Base-by-base conservation (phyloP, 352 stramenopile species). In the Halophytophthora batemanensis region DNA sequence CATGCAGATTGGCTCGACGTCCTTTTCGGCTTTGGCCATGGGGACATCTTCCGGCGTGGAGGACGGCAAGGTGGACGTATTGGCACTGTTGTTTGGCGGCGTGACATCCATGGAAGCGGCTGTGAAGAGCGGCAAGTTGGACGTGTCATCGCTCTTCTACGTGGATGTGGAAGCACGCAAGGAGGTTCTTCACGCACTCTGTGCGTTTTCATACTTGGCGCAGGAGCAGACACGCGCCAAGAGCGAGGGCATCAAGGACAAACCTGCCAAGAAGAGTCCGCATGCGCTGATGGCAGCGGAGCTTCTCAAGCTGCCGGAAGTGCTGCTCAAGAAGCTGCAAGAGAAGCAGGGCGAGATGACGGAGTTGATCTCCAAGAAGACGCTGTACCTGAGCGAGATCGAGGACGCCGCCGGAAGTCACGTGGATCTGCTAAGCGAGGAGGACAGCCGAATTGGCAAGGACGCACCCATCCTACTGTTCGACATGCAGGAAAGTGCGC, bases 401-500 rank as follows among this genome's bases (percentile, higher is more conserved):
- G 67, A 86, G 21, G 72, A 77, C 36, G 77, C 66, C 15, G 69
- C 53, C 8, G 57, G 75, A 35, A 83, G 59, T 48, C 71, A 82
- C 33, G 67, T 78, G 23, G 69, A 83, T 47, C 61, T 87, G 10
- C 45, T 81, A 10, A 82, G 64, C 13, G 72, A 80, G 50, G 71
- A 83, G 47, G 74, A 86, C 28, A 74, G 65, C 25, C 77, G 72
- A 2, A 74, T 87, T 38, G 77, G 77, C 50, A 86, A 82, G 47
- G 79, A 93, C 60, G 79, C 77, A 13, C 82, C 82, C 6, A 88
- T 93, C 44, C 44, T 93, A 61, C 56, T 93, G 12, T 90, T 93
- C 28, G 78, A 91, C 38, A 84, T 90, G 72, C 82, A 86, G 39
- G 76, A 90, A 36, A 87, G 74, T 49, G 69, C 78, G 3, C 17